Conservation (phyloP, 2,329 filamentous ascomycete species). For the Botrytis galanthina region DNA sequence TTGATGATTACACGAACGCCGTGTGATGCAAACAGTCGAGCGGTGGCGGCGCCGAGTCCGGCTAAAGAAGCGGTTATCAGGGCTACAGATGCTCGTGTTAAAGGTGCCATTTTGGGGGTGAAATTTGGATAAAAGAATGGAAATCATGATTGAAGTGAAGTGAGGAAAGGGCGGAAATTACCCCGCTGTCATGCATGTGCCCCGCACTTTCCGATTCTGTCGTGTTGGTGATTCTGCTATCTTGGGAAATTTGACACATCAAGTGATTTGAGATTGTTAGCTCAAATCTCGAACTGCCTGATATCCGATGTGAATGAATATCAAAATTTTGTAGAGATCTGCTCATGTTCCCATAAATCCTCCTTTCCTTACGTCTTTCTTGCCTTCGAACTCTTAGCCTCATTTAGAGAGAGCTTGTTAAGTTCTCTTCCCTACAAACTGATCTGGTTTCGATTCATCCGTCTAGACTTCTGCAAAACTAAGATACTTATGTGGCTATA, state of each 20-base stretch:
- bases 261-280: background rate
- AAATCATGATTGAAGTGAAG: background rate
- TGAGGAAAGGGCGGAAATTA: background rate
- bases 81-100: constrained; percentile 30
- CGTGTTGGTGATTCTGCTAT: background rate
- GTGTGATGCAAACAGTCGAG: constrained; percentile 63
- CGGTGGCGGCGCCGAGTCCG: constrained; percentile 69
- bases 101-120: background rate
- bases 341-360: background rate
- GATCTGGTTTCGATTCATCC: fast-evolving
- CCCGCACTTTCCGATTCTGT: background rate
- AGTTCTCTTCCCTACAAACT: no score
- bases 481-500: no score
- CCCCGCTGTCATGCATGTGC: background rate
- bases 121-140: background rate
- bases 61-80: constrained; percentile 55
- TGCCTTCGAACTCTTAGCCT: background rate
- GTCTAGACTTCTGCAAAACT: no score
- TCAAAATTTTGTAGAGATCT: background rate
- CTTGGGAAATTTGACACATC: background rate
- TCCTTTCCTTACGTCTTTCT: background rate
- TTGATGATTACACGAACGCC: constrained; percentile 72
- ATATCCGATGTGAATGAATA: background rate
- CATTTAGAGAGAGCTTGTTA: no score
- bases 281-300: background rate